Evolutionary conservation across 345 rosid genomes (phyloP).

Genomic region (Salix dunnii): DNA sequence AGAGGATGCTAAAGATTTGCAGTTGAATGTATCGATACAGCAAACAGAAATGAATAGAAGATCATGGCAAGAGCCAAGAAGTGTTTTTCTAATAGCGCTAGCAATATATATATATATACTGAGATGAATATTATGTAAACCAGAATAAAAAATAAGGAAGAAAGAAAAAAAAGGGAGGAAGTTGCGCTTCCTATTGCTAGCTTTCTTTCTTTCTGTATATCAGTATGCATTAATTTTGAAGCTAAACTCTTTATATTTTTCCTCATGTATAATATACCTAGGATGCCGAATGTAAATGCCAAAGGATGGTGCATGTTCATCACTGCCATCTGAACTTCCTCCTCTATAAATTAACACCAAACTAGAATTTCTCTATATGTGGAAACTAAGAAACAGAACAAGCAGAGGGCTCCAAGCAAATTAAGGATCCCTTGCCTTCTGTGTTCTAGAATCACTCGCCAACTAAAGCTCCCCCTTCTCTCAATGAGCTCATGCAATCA

Average conservation of each 20-base stretch:
- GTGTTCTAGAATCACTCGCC: not conserved
- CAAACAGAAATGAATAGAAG: too few species aligned
- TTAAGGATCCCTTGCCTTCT: conserved; percentile 35
- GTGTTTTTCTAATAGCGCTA: too few species aligned
- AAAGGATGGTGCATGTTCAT: conserved; percentile 28
- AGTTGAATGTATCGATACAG: too few species aligned
- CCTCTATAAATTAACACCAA: not conserved
- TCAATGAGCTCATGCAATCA: conserved; percentile 13
- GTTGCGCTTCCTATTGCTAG: too few species aligned
- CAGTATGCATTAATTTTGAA: too few species aligned
- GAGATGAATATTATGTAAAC: too few species aligned
- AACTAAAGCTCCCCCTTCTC: not conserved
- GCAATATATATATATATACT: too few species aligned
- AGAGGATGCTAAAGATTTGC: too few species aligned
- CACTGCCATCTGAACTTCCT: conserved; percentile 32
- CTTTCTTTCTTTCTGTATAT: too few species aligned
- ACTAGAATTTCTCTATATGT: not conserved
- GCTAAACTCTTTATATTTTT: too few species aligned
- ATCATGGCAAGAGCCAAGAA: too few species aligned
- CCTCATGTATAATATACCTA: conserved; percentile 42
- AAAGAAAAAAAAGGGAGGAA: not conserved
- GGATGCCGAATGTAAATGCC: conserved; percentile 57
- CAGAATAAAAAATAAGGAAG: not conserved
- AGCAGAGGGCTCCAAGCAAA: conserved; percentile 10
- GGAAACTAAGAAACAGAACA: conserved; percentile 1